These are phyloP conservation scores for Albatrellus sp. DNA, from an alignment of 1,284 basidiomycete genomes.

Conservation along the genomic window DNA sequence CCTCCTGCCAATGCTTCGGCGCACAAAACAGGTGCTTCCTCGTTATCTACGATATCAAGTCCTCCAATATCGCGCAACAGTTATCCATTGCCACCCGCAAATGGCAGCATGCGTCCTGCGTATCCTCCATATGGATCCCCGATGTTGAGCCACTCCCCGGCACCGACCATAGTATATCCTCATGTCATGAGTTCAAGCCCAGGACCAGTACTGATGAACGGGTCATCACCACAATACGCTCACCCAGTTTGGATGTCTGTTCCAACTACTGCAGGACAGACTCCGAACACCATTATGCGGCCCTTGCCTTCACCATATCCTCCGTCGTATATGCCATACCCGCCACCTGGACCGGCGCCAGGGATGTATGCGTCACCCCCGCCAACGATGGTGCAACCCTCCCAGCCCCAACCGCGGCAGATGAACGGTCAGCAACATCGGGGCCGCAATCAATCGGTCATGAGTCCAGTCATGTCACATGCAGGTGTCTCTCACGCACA, in stretches of 20 bases:
- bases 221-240: conserved; percentile 43
- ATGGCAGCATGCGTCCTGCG: conserved; percentile 31
- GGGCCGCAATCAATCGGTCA: conserved; percentile 35
- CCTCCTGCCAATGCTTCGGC: conserved; percentile 30
- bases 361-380: conserved; percentile 31
- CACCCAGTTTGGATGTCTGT: conserved; percentile 59
- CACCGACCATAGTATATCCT: conserved; percentile 48
- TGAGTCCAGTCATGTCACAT: conserved; percentile 59
- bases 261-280: conserved; percentile 30
- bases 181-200: conserved; percentile 46
- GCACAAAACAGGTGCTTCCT: conserved; percentile 19
- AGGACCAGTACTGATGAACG: conserved; percentile 44
- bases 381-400: conserved; percentile 29
- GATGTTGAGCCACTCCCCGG: conserved; percentile 58
- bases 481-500: conserved; percentile 15
- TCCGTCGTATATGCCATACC: conserved; percentile 49
- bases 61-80: conserved; percentile 23
- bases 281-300: conserved; percentile 39
- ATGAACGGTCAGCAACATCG: conserved; percentile 29
- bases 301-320: conserved; percentile 51
- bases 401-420: conserved; percentile 25
- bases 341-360: conserved; percentile 33
- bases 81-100: conserved; percentile 22
- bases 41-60: conserved; percentile 12
- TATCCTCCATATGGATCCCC: conserved; percentile 51